Percentiles rank a stretch among this genome's conserved stretches.
Conservation (phyloP, 1,139 yeast genomes). For the Nakaseomyces glabratus region DNA sequence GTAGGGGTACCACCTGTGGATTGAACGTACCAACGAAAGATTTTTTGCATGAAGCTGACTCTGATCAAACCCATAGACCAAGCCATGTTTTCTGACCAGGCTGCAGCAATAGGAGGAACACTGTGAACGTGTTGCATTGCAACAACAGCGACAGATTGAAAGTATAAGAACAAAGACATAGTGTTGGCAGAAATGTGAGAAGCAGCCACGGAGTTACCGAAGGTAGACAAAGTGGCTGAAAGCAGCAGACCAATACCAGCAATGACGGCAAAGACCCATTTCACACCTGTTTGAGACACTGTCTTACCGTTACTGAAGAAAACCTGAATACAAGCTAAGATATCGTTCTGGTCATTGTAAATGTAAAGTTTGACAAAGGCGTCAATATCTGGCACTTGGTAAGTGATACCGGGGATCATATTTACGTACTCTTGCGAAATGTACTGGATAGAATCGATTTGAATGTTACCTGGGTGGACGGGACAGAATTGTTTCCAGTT, state of each 20-base stretch:
- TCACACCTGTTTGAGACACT: conserved; percentile 65
- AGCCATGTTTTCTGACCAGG: conserved; percentile 76
- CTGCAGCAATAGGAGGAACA: conserved; percentile 70
- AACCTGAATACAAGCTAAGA: conserved; percentile 61
- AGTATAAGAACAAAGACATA: conserved; percentile 62
- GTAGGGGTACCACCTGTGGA: conserved; percentile 72
- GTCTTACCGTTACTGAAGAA: conserved; percentile 65
- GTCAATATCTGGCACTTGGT: conserved; percentile 68
- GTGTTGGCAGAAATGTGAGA: conserved; percentile 72
- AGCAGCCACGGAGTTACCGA: conserved; percentile 76
- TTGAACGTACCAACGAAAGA: conserved; percentile 76
- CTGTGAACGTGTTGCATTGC: conserved; percentile 65
- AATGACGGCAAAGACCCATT: conserved; percentile 77
- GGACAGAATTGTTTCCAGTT: conserved; percentile 78
- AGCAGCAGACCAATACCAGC: conserved; percentile 67
- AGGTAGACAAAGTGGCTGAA: conserved; percentile 61
- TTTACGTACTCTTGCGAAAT: conserved; percentile 40
- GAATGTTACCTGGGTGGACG: conserved; percentile 58
- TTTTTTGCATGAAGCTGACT: conserved; percentile 61
- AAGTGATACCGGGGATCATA: conserved; percentile 64
- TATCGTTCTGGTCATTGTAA: conserved; percentile 33
- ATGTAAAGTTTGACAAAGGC: conserved; percentile 55
- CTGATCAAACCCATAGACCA: conserved; percentile 82
- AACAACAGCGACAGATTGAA: conserved; percentile 69
- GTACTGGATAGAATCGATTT: conserved; percentile 57